A percentile compares a stretch with the other conserved stretches of the same genome.
These are phyloP conservation scores for Mortierella sp. DNA, from an alignment of 371 early-diverging fungal genomes.

Conservation along the genomic window DNA sequence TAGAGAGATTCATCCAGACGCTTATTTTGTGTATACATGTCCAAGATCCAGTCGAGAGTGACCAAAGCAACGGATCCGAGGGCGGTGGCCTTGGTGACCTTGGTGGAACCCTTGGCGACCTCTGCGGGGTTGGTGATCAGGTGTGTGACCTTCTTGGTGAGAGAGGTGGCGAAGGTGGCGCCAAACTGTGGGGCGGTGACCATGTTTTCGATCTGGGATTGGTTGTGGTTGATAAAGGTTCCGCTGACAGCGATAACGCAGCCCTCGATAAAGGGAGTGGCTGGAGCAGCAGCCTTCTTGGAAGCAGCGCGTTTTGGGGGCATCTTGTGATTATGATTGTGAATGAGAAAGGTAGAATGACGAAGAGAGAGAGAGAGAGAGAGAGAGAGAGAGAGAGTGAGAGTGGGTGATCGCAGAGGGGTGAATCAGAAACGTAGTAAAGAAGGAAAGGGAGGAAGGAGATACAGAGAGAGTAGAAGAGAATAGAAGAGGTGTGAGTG, in stretches of 20 bases:
- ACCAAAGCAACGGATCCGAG: conserved; percentile 47
- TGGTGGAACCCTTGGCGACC: conserved; percentile 32
- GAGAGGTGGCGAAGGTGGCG: conserved; percentile 16
- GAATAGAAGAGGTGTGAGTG: background rate
- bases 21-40: conserved; percentile 54
- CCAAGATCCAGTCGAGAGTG: conserved; percentile 56
- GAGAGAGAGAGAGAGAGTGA: too few relatives aligned
- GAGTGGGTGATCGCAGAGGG: background rate
- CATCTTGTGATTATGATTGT: conserved; percentile 18
- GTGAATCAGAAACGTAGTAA: background rate
- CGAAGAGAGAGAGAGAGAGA: background rate
- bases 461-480: background rate
- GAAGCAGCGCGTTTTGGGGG: conserved; percentile 51
- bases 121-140: conserved; percentile 52
- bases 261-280: conserved; percentile 31
- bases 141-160: conserved; percentile 55
- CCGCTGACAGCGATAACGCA: conserved; percentile 41
- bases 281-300: conserved; percentile 15
- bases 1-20: conserved; percentile 35
- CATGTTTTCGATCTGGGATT: conserved; percentile 19
- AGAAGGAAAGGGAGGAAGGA: background rate
- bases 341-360: background rate
- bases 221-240: conserved; percentile 11
- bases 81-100: conserved; percentile 39
- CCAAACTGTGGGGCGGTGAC: conserved; percentile 16